Conservation (phyloP, 2,329 filamentous ascomycete species). For the Colletotrichum gigasporum region DNA sequence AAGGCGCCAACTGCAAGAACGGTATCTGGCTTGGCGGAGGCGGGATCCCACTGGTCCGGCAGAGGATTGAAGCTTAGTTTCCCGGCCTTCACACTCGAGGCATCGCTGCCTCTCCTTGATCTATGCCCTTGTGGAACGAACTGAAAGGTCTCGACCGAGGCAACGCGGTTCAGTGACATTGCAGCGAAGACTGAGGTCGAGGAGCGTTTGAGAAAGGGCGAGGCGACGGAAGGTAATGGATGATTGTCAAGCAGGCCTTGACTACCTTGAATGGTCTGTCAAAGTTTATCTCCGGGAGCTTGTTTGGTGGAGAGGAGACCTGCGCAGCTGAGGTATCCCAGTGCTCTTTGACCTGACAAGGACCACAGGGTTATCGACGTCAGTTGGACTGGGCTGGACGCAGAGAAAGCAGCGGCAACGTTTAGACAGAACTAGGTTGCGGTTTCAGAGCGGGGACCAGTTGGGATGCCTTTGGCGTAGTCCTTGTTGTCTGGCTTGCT, state of each 20-base stretch:
- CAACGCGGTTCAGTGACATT: conserved; percentile 64
- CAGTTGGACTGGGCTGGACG: too few species aligned
- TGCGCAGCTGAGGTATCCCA: too few species aligned
- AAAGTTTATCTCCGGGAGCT: too few species aligned
- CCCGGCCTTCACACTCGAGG: conserved; percentile 55
- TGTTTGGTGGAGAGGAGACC: not conserved
- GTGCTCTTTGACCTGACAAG: too few species aligned
- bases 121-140: conserved; percentile 47
- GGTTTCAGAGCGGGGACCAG: too few species aligned
- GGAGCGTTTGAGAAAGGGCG: not conserved
- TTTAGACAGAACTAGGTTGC: too few species aligned
- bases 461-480: too few species aligned
- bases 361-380: too few species aligned
- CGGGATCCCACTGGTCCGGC: conserved; percentile 60
- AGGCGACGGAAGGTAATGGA: not conserved
- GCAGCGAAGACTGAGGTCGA: not conserved
- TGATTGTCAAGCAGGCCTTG: not conserved
- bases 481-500: too few species aligned
- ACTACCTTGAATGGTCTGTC: too few species aligned
- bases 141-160: conserved; percentile 63
- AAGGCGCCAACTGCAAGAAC: conserved; percentile 62
- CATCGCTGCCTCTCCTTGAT: conserved; percentile 54
- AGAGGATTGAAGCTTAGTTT: conserved; percentile 65
- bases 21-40: conserved; percentile 48
- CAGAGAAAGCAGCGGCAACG: too few species aligned